Base-by-base conservation (phyloP, 2,329 filamentous ascomycete species). In the Teratosphaeria destructans region DNA sequence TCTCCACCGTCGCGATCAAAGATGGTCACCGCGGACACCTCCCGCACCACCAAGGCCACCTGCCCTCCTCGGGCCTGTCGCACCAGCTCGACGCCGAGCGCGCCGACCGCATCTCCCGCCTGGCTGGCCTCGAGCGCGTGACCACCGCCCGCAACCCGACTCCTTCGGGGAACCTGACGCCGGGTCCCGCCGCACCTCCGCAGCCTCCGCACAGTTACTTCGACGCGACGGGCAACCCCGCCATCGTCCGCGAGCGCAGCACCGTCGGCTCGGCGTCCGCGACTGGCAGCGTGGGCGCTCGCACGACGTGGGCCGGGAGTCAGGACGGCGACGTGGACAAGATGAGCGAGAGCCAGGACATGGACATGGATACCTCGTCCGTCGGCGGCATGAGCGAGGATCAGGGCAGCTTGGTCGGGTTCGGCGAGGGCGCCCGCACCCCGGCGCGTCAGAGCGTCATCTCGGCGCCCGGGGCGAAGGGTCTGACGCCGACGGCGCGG, bases 1-100 rank as follows among this genome's bases (percentile, higher is more conserved):
- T 97, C 55, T 95, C 90, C 16, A 96, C 93, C 19, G 94, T 90
- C 12, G 93, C 93, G 57, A 96, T 96, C 80, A 96, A 96, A 76
- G 93, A 97, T 72, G 93, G 93, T 67, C 90, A 96, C 71, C 89
- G 90, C 62, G 93, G 93, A 64, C 85, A 91, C 71, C 81, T 87
- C 32, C 83, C 85, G 32, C 81, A 85, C 59, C 76, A 79, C 60
- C 81, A 82, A 61, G 61, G 60, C 58, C 79, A 82, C 77, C 81
- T 65, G 75, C 79, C 78, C n/a, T 73, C 72, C 39, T 74, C 83
- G 6, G 87, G 85, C 23, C 67, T 63, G 58, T 66, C 55, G 63
- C 63, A 68, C 65, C 93, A 87, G 68, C 85, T 94, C 62, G 92
- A 96, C 69, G 91, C 91, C 63, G 92, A 96, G 74, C 90, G 92